Evolutionary conservation across 371 early-diverging fungal species (phyloP).

Genomic region (Thermomucor indicae-seudaticae): DNA sequence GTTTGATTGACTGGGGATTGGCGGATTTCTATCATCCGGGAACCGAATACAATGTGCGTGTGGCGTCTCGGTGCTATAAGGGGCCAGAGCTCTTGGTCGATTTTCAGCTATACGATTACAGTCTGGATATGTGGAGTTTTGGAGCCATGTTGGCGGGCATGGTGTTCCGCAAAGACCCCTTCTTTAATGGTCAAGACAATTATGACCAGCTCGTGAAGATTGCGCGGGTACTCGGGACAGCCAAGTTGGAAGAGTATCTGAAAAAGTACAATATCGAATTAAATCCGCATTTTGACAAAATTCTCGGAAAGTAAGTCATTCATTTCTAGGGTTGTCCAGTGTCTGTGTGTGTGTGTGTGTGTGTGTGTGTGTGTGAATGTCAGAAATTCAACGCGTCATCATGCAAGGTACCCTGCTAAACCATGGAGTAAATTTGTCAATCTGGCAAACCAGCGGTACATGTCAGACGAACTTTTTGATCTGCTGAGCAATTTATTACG

Average conservation of each 20-base stretch:
- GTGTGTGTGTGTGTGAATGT: background rate
- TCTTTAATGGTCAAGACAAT: constrained; percentile 99
- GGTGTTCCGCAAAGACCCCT: constrained; percentile 98
- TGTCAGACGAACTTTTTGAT: constrained; percentile 89
- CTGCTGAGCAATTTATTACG: constrained; percentile 91
- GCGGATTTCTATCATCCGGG: constrained; percentile 99
- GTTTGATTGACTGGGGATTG: constrained; percentile 99
- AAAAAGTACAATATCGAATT: constrained; percentile 94
- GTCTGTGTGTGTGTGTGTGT: background rate
- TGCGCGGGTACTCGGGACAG: constrained; percentile 94
- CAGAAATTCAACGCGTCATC: background rate
- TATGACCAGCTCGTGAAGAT: constrained; percentile 98
- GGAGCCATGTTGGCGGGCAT: constrained; percentile 99
- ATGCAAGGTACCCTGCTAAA: constrained; percentile 85
- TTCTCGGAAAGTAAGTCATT: constrained; percentile 58
- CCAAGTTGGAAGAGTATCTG: constrained; percentile 86
- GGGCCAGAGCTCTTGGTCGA: constrained; percentile 99
- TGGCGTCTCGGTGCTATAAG: constrained; percentile 99
- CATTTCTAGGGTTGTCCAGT: too few species aligned
- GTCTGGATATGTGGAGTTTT: constrained; percentile 99
- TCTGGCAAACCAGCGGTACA: constrained; percentile 86
- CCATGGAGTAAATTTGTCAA: constrained; percentile 92
- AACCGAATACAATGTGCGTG: constrained; percentile 97
- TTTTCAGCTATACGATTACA: constrained; percentile 98
- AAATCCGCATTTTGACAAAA: constrained; percentile 82